Evolutionary conservation across 2,329 filamentous ascomycete species (phyloP), one percentile per base, ranked within the genome.

Genomic region (Penicillium griseofulvum): DNA sequence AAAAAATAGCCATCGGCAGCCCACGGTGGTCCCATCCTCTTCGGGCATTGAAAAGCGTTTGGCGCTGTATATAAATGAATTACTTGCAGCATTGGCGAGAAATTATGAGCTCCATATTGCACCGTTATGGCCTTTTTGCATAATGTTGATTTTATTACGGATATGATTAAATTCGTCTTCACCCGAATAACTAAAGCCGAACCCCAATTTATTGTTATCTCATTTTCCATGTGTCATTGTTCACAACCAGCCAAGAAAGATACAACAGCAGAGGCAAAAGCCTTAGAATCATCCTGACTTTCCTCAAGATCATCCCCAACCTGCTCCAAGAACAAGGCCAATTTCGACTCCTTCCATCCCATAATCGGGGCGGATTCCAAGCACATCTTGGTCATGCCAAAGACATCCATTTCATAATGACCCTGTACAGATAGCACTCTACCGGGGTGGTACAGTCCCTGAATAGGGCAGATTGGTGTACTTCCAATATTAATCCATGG

Each of bases 401-500:
- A 66, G 0, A 47, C 57, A 50, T 66, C 64, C 58, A 66, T 63
- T 50, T 66, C 63, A 52, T 65, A 66, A 47, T 66, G 63, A 8
- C 64, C 64, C 43, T 66, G 64, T 11, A 65, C 62, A 16, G 64
- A 56, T 26, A 66, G 14, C 0, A 66, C 64, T 11, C 64, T 54
- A 9, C 61, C 58, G 6, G 64, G 63, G 42, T 61, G 45, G 39
- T 65, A 66, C 5, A 66, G 58, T 26, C 64, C 64, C 46, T 65
- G 64, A 31, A 66, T 62, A 7, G 64, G 63, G 24, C 63, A 66
- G 33, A 64, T 64, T 6, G 61, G 58, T 1, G 61, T 66, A 43
- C 63, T 64, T 47, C 63, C 64, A 47, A 66, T 53, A 58, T 64
- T 65, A 41, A 65, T 61, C 64, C 64, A 66, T 1, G 63, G 61